These are phyloP conservation scores for Bryoerythrophyllum caledonicum DNA, from an alignment of 225 moss, liverwort and hornwort genomes.

Conservation along the genomic window DNA sequence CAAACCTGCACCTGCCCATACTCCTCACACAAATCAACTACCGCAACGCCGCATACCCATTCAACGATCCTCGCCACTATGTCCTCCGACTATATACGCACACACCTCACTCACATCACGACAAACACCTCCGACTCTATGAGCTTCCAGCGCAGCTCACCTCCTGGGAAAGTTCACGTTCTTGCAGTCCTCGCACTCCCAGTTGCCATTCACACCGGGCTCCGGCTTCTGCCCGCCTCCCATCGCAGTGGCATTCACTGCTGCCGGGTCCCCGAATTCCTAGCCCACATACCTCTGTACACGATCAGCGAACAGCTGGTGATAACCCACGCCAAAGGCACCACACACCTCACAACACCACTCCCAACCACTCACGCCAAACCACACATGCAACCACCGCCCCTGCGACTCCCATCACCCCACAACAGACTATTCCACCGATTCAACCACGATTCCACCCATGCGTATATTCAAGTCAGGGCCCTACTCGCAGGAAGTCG, in stretches of 20 bases:
- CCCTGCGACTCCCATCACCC: no score
- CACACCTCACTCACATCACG: no score
- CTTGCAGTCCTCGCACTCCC: slow-evolving; percentile 99
- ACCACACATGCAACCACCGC: no score
- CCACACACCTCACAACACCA: not conserved
- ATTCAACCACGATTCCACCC: not conserved
- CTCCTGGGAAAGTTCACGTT: slow-evolving; percentile 98
- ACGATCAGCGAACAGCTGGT: slow-evolving; percentile 52
- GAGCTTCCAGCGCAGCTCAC: slow-evolving; percentile 39
- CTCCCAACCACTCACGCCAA: not conserved
- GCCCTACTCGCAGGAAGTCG: slow-evolving; percentile 88
- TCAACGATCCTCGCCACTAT: no score
- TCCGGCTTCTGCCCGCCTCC: slow-evolving; percentile 98
- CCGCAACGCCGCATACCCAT: no score
- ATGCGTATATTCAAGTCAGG: not conserved
- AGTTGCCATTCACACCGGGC: slow-evolving; percentile 93
- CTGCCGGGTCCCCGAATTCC: slow-evolving; percentile 99
- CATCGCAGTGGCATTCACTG: slow-evolving; percentile 98
- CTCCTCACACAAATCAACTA: not conserved
- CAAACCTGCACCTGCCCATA: not conserved
- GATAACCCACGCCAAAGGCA: slow-evolving; percentile 39
- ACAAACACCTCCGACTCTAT: no score
- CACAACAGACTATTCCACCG: no score
- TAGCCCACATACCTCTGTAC: slow-evolving; percentile 66
- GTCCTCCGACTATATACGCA: no score